phyloP scores from a whole-genome alignment of 805 yeast species.

The Hanseniaspora lachancei region DNA sequence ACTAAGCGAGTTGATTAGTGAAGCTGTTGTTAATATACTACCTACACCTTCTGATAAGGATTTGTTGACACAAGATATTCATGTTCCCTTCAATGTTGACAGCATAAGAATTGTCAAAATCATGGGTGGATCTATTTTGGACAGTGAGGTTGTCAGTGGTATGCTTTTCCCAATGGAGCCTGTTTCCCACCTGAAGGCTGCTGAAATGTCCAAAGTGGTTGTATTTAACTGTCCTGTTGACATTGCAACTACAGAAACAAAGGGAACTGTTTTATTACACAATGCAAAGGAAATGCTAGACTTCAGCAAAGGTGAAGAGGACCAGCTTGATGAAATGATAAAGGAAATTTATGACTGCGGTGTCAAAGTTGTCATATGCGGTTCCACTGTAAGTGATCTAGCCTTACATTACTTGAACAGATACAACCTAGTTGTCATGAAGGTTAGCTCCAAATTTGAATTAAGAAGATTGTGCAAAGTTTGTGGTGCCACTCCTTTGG shows the following conservation, averaged over 20 bases:
- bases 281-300: slow-evolving; percentile 95
- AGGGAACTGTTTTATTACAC: slow-evolving; percentile 91
- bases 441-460: slow-evolving; percentile 88
- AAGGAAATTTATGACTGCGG: slow-evolving; percentile 76
- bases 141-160: slow-evolving; percentile 77
- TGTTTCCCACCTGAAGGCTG: slow-evolving; percentile 72
- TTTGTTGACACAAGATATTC: slow-evolving; percentile 10
- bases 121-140: slow-evolving; percentile 73
- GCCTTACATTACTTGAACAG: slow-evolving; percentile 88
- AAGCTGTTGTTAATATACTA: slow-evolving; percentile 66
- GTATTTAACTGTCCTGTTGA: slow-evolving; percentile 90
- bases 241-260: slow-evolving; percentile 91
- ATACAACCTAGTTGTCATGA: slow-evolving; percentile 68
- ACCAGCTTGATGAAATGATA: slow-evolving; percentile 73
- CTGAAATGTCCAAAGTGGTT: slow-evolving; percentile 64
- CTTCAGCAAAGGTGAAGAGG: slow-evolving; percentile 92
- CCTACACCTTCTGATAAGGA: slow-evolving; percentile 33
- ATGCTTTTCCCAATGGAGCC: slow-evolving; percentile 98
- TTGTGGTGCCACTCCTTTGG: slow-evolving; percentile 93
- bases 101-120: slow-evolving; percentile 90
- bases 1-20: slow-evolving; percentile 64
- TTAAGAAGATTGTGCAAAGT: slow-evolving; percentile 87
- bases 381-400: slow-evolving; percentile 82
- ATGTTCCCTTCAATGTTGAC: slow-evolving; percentile 63
- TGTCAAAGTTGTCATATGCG: slow-evolving; percentile 81